A percentile compares a stretch with the other conserved stretches of the same genome.
These are phyloP conservation scores for Penicillium brevicompactum DNA, from an alignment of 2,329 filamentous ascomycete species.

Conservation along the genomic window DNA sequence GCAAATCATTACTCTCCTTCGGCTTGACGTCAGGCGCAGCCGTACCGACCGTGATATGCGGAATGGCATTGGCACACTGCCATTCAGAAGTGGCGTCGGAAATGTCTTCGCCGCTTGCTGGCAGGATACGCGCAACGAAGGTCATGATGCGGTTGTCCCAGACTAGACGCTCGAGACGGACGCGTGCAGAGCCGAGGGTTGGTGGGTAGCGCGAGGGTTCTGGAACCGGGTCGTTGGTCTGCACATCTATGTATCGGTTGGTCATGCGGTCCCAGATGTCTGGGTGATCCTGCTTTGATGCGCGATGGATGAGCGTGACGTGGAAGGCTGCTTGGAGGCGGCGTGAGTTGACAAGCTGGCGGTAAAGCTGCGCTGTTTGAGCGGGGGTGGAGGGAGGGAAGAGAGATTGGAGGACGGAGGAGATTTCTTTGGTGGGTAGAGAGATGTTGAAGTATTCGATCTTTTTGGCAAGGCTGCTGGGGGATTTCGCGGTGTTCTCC, in stretches of 20 bases:
- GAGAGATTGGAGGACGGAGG: slow-evolving; percentile 65
- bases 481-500: slow-evolving; percentile 17
- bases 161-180: slow-evolving; percentile 68
- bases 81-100: slow-evolving; percentile 51
- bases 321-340: slow-evolving; percentile 87
- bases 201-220: slow-evolving; percentile 32
- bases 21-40: slow-evolving; percentile 75
- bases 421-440: slow-evolving; percentile 55
- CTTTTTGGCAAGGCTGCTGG: slow-evolving; percentile 50
- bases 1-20: slow-evolving; percentile 86
- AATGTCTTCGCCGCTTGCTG: slow-evolving; percentile 20
- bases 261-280: slow-evolving; percentile 76
- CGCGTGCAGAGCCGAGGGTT: slow-evolving; percentile 38
- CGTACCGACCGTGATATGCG: slow-evolving; percentile 91
- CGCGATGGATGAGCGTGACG: slow-evolving; percentile 88
- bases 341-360: slow-evolving; percentile 69
- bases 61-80: slow-evolving; percentile 74
- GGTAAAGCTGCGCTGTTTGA: slow-evolving; percentile 68
- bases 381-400: slow-evolving; percentile 61
- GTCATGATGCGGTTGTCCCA: slow-evolving; percentile 90
- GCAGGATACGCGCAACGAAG: slow-evolving; percentile 73
- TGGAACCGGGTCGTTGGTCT: slow-evolving; percentile 30
- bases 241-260: slow-evolving; percentile 54
- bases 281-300: slow-evolving; percentile 60
- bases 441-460: slow-evolving; percentile 69